These are phyloP conservation scores for Pachysandra terminalis DNA, from an alignment of 164 flowering plant genomes.

Conservation along the genomic window DNA sequence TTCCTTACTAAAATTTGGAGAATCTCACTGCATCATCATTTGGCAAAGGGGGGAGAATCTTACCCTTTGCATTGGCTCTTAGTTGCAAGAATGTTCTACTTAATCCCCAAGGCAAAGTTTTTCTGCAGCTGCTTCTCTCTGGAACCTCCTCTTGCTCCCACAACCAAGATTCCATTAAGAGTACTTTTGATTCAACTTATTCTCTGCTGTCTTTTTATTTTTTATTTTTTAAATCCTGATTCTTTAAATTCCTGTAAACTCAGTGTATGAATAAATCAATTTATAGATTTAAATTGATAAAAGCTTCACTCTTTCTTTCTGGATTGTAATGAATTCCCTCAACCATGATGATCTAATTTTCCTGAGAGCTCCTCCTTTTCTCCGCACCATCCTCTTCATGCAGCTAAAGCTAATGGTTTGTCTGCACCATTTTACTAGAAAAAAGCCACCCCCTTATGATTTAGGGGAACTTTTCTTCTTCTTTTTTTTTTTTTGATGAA, in stretches of 20 bases:
- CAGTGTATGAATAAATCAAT: no score
- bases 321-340: not conserved
- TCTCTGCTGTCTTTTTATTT: not conserved
- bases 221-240: not conserved
- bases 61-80: not conserved
- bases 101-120: not conserved
- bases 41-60: not conserved
- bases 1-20: not conserved
- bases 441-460: no score
- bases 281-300: not conserved
- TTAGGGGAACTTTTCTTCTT: not conserved
- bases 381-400: no score
- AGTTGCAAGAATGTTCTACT: constrained; percentile 2
- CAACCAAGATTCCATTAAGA: not conserved
- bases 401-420: no score
- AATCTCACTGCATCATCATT: not conserved
- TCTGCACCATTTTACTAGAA: no score
- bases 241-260: not conserved
- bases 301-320: not conserved
- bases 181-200: not conserved
- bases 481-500: no score
- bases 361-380: no score
- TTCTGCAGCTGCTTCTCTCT: no score
- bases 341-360: no score
- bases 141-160: no score